These are phyloP conservation scores for Orobanche coerulescens DNA, from an alignment of 257 asterid genomes.

Conservation along the genomic window DNA sequence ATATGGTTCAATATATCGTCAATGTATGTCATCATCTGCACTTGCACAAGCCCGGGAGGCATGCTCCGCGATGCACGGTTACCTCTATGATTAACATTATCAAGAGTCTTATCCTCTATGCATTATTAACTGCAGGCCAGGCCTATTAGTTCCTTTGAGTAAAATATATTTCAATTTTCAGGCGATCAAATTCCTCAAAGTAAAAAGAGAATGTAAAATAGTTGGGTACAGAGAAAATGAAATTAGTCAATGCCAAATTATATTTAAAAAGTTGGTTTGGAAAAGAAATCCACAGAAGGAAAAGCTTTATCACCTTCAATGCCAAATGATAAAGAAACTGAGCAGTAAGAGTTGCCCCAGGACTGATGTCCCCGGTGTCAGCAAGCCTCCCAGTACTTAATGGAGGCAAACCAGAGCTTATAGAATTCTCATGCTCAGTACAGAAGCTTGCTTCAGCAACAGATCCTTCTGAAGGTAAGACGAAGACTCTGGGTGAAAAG, in stretches of 20 bases:
- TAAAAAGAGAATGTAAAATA: not conserved
- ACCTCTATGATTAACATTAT: slow-evolving; percentile 1
- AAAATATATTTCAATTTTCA: slow-evolving; percentile 16
- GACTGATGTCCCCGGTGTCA: slow-evolving; percentile 69
- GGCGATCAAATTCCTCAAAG: not conserved
- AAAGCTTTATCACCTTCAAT: slow-evolving; percentile 47
- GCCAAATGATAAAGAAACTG: slow-evolving; percentile 91
- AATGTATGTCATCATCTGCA: not conserved
- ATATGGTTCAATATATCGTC: not conserved
- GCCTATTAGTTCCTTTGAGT: not conserved
- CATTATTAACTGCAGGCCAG: slow-evolving; percentile 6
- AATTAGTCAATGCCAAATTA: slow-evolving; percentile 9
- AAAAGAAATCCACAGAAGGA: slow-evolving; percentile 14
- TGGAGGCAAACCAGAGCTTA: slow-evolving; percentile 91
- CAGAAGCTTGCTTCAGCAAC: slow-evolving; percentile 80
- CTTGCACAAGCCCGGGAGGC: not conserved
- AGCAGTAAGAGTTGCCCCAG: slow-evolving; percentile 86
- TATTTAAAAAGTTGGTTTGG: slow-evolving; percentile 13
- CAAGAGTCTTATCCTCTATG: slow-evolving; percentile 1
- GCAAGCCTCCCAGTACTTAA: slow-evolving; percentile 56
- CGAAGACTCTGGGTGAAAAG: slow-evolving; percentile 81
- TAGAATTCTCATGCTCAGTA: slow-evolving; percentile 59
- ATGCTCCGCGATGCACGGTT: not conserved
- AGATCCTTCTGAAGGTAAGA: slow-evolving; percentile 97
- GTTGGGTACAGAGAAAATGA: slow-evolving; percentile 10